Conservation (phyloP, 148 eudicot species). For the Talinum fruticosum region DNA sequence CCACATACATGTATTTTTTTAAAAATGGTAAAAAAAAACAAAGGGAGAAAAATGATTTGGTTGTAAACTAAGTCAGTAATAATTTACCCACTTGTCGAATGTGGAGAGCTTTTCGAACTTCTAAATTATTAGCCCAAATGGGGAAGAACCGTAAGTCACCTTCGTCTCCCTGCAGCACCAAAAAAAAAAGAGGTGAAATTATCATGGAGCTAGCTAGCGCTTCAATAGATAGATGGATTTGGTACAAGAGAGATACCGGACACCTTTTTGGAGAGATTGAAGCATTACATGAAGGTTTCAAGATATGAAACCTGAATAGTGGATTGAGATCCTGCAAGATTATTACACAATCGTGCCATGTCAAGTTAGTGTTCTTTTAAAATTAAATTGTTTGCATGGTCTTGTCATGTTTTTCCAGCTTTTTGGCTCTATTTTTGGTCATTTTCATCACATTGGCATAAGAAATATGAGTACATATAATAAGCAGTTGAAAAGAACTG, state of each 20-base stretch:
- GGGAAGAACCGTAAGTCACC: conserved; percentile 18
- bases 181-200: too few relatives aligned
- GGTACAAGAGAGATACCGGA: conserved; percentile 26
- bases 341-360: neutral
- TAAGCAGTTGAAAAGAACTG: too few relatives aligned
- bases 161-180: conserved; percentile 25
- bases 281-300: conserved; percentile 31
- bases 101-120: conserved; percentile 25
- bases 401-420: too few relatives aligned
- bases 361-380: neutral
- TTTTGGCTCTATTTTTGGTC: neutral
- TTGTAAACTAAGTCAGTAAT: neutral
- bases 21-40: too few relatives aligned
- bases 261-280: conserved; percentile 24
- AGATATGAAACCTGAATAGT: conserved; percentile 17
- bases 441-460: too few relatives aligned
- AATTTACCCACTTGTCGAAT: conserved; percentile 15
- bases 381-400: too few relatives aligned
- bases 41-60: too few relatives aligned
- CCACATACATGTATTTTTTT: too few relatives aligned
- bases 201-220: too few relatives aligned
- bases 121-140: conserved; percentile 31
- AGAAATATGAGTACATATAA: too few relatives aligned
- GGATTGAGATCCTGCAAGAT: conserved; percentile 28
- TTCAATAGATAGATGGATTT: neutral